Conservation (phyloP, 768 basidiomycete species). For the Amyloporia xantha region DNA sequence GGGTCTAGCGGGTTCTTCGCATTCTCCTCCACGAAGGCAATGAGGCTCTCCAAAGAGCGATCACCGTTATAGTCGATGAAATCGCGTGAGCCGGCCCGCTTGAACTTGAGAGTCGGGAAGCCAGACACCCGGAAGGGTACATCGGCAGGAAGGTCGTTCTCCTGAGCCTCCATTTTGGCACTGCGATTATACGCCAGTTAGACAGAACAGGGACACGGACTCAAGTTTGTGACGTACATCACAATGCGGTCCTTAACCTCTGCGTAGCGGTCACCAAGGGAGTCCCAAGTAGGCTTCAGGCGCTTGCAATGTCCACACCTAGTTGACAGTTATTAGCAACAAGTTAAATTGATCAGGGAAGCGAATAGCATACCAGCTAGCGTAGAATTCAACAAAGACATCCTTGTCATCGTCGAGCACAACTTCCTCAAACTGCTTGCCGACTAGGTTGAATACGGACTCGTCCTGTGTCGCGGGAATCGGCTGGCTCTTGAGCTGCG, state of each 20-base stretch:
- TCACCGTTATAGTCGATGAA: slow-evolving; percentile 96
- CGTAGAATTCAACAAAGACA: slow-evolving; percentile 95
- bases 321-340: not conserved
- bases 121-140: slow-evolving; percentile 81
- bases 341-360: too few species aligned
- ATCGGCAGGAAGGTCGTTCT: slow-evolving; percentile 91
- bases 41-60: slow-evolving; percentile 77
- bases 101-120: slow-evolving; percentile 97
- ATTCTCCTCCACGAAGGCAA: slow-evolving; percentile 76
- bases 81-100: slow-evolving; percentile 76
- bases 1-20: slow-evolving; percentile 66
- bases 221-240: slow-evolving; percentile 47
- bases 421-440: slow-evolving; percentile 83
- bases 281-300: slow-evolving; percentile 91
- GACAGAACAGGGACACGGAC: not conserved
- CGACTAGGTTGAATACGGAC: slow-evolving; percentile 75
- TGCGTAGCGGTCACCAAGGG: slow-evolving; percentile 79
- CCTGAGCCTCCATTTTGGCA: slow-evolving; percentile 94
- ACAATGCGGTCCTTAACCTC: slow-evolving; percentile 63
- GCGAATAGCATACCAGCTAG: slow-evolving; percentile 70
- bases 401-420: slow-evolving; percentile 87
- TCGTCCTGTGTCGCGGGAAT: slow-evolving; percentile 81
- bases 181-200: slow-evolving; percentile 31
- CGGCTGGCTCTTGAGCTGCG: slow-evolving; percentile 85
- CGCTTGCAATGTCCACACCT: slow-evolving; percentile 97